Base-by-base conservation (phyloP, 768 basidiomycete genomes). In the Serendipita indica region DNA sequence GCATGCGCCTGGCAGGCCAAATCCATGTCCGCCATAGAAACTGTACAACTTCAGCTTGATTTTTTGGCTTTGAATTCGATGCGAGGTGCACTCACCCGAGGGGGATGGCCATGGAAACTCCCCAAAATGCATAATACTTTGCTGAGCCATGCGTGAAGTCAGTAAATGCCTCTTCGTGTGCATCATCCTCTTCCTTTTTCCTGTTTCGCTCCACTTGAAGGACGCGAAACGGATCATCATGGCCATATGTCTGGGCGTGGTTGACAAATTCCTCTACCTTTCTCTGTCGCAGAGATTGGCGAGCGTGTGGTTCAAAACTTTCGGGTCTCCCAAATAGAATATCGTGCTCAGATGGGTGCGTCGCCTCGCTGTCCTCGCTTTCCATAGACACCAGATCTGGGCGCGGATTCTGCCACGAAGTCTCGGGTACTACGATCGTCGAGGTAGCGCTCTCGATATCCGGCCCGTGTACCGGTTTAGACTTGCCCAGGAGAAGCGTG, bases 281-380 rank as follows among this genome's bases (percentile, higher is more conserved):
- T 37, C 35, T 10, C 18, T 10, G 10, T 37, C 35, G 10, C 12
- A 18, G 10, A 10, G 12, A 37, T 10, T 37, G 35, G 12, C 18
- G 10, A 10, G 35, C 10, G 12, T 18, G 35, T 37, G 35, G 12
- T 18, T 18, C 35, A 10, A 10, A 10, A 37, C 35, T 37, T 18
- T 10, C 35, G 18, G 35, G 35, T 10, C 18, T 18, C 10, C 35
- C 35, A 37, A 37, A 37, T 37, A 18, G 12, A 18, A 37, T 37
- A 18, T 59, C 33, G 25, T 59, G 58, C 5, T 59, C 58, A 7
- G 58, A 59, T 10, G 58, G 58, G 25, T 59, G 58, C 25, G 46
- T 32, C 16, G 30, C n/a, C 16, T 52, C 45, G 14, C 22, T 28
- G 33, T 59, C 58, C 14, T 4, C 58, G 12, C 46, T 27, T 1